Evolutionary conservation across 1,284 basidiomycete genomes (phyloP).

Genomic region (Trichosporon sp.): DNA sequence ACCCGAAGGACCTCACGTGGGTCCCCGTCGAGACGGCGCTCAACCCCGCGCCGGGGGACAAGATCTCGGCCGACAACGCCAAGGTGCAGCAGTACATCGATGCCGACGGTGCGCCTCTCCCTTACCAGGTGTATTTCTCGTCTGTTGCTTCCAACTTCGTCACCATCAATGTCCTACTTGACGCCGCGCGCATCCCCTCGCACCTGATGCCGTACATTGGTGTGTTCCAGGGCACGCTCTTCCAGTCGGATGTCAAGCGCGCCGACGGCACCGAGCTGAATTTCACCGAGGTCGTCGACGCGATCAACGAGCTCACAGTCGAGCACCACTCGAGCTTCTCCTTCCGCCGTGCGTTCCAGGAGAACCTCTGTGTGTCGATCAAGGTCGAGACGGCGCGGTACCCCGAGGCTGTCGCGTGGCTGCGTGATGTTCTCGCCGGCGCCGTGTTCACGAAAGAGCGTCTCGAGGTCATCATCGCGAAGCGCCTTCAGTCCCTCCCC

Average conservation of each 20-base stretch:
- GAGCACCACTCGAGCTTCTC: constrained; percentile 74
- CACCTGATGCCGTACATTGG: constrained; percentile 72
- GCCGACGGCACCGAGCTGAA: constrained; percentile 74
- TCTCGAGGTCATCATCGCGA: constrained; percentile 77
- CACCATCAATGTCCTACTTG: constrained; percentile 70
- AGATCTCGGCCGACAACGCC: constrained; percentile 25
- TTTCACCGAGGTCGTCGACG: constrained; percentile 86
- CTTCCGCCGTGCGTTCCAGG: constrained; percentile 63
- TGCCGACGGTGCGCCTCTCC: constrained; percentile 61
- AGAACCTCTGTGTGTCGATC: constrained; percentile 69
- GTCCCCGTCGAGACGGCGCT: constrained; percentile 72
- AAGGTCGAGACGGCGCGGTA: constrained; percentile 80
- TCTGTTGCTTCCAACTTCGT: constrained; percentile 92
- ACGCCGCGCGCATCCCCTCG: constrained; percentile 64
- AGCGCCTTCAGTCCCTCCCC: constrained; percentile 86
- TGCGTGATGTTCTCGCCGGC: constrained; percentile 81
- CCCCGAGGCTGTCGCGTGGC: constrained; percentile 75
- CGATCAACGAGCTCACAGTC: constrained; percentile 80
- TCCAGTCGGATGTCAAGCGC: constrained; percentile 75
- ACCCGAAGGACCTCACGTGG: constrained; percentile 81
- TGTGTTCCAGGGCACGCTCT: constrained; percentile 82
- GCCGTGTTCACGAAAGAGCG: constrained; percentile 77
- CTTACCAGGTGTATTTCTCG: constrained; percentile 90
- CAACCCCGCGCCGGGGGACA: constrained; percentile 35
- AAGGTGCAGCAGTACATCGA: constrained; percentile 62